Conservation (phyloP, 129 eudicot species). For the Ambrosia trifida region DNA sequence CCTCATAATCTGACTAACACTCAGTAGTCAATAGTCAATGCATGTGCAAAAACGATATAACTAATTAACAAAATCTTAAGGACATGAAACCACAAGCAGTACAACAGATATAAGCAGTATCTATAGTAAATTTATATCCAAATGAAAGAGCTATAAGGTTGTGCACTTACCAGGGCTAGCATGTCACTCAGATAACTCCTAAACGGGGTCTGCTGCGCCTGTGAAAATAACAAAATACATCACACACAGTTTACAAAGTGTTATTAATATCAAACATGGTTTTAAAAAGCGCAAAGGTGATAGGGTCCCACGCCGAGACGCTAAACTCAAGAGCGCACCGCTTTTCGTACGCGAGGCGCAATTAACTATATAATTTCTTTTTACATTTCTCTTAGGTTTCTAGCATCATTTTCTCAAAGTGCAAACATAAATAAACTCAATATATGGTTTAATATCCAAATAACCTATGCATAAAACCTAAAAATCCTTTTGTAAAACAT, state of each 20-base stretch:
- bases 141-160: background rate
- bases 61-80: background rate
- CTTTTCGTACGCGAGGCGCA: too few relatives aligned
- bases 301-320: too few relatives aligned
- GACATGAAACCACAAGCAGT: background rate
- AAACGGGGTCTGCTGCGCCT: conserved; percentile 79
- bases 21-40: background rate
- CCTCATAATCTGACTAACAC: background rate
- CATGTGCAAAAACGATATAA: background rate
- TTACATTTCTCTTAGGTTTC: too few relatives aligned
- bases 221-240: conserved; percentile 29
- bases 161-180: conserved; percentile 58
- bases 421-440: too few relatives aligned
- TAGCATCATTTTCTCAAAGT: too few relatives aligned
- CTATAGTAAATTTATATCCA: background rate
- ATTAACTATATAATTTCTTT: too few relatives aligned
- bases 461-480: too few relatives aligned
- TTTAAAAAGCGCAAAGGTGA: too few relatives aligned
- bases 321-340: too few relatives aligned
- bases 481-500: too few relatives aligned
- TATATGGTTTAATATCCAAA: too few relatives aligned
- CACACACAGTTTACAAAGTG: background rate
- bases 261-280: background rate
- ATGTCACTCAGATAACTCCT: conserved; percentile 69
- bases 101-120: conserved; percentile 9